A percentile compares a stretch with the other conserved stretches of the same genome.
phyloP scores from a whole-genome alignment of 331 rosid genomes.

The Arachis monticola region DNA sequence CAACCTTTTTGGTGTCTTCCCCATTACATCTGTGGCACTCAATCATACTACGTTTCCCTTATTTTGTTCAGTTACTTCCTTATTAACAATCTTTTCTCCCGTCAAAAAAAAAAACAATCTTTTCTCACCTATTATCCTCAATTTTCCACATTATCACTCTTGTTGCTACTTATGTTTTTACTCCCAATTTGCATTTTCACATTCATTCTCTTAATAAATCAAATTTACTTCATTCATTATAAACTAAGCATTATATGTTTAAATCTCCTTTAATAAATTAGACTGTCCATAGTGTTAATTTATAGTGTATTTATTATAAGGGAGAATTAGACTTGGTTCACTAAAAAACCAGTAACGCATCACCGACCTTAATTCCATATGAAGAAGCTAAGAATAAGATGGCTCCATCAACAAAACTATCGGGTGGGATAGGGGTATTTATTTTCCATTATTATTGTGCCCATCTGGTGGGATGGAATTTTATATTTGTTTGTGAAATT shows the following conservation, averaged over 20 bases:
- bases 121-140: neutral
- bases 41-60: slow-evolving; percentile 65
- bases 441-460: too few species aligned
- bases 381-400: neutral
- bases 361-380: neutral
- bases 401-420: neutral
- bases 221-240: too few species aligned
- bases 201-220: too few species aligned
- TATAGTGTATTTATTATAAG: too few species aligned
- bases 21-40: slow-evolving; percentile 60
- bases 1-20: slow-evolving; percentile 66
- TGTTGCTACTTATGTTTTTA: too few species aligned
- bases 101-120: neutral
- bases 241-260: too few species aligned
- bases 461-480: too few species aligned
- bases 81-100: slow-evolving; percentile 34
- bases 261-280: too few species aligned
- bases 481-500: too few species aligned
- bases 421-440: neutral
- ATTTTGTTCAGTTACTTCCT: slow-evolving; percentile 60
- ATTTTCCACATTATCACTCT: neutral
- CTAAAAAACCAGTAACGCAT: neutral
- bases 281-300: too few species aligned
- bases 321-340: too few species aligned
- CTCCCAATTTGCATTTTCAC: too few species aligned